phyloP scores from a whole-genome alignment of 164 flowering plant species.

The Tinospora cordifolia region DNA sequence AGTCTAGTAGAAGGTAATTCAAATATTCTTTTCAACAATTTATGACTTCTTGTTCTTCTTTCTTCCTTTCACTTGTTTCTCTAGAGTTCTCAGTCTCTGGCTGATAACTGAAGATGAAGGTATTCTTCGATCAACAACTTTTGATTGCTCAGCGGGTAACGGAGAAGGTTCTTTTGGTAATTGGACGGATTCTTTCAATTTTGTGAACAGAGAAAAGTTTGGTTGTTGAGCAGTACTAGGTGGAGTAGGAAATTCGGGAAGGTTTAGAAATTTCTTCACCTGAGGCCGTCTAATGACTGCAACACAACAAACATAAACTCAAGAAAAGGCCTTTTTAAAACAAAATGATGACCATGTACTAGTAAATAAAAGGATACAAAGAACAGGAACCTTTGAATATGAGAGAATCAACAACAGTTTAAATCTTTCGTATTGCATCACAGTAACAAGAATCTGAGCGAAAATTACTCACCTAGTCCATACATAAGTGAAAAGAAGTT shows the following conservation, averaged over 20 bases:
- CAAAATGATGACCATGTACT: not conserved
- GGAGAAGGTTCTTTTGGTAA: slow-evolving; percentile 8
- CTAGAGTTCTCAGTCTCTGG: slow-evolving; percentile 51
- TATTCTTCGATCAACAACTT: slow-evolving; percentile 20
- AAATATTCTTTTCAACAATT: not conserved
- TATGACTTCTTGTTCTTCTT: slow-evolving; percentile 49
- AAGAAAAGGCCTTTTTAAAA: slow-evolving; percentile 1
- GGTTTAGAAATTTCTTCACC: slow-evolving; percentile 34
- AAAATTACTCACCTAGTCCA: slow-evolving; percentile 43
- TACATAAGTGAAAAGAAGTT: slow-evolving; percentile 49
- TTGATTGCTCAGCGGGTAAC: not conserved
- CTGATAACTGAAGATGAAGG: slow-evolving; percentile 44
- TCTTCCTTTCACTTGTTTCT: slow-evolving; percentile 61
- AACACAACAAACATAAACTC: not conserved
- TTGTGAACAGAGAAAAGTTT: slow-evolving; percentile 21
- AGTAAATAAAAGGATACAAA: too few species aligned
- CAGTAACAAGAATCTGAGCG: too few species aligned
- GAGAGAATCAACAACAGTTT: not conserved
- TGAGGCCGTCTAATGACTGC: slow-evolving; percentile 37
- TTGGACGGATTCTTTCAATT: slow-evolving; percentile 17
- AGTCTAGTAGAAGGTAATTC: not conserved
- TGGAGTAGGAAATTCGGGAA: slow-evolving; percentile 32
- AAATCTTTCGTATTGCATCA: not conserved
- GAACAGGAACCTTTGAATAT: not conserved
- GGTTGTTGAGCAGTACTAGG: slow-evolving; percentile 16